Evolutionary conservation across 106 monocot genomes (phyloP).

Genomic region (Dendrobium nobile): DNA sequence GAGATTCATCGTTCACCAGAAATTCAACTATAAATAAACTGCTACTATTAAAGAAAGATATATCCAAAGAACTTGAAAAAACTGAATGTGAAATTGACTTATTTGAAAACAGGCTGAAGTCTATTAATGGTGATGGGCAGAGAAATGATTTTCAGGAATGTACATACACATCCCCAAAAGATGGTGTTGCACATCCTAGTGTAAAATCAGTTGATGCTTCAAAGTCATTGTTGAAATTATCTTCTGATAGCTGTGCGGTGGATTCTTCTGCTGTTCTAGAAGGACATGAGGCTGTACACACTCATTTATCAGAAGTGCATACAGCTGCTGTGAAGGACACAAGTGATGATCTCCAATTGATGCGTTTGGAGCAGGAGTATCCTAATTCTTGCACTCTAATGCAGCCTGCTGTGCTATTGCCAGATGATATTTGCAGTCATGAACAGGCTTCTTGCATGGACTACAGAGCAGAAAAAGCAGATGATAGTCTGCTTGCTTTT

Average conservation of each 20-base stretch:
- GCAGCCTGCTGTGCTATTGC: not conserved
- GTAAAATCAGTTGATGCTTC: constrained; percentile 6
- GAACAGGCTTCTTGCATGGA: not conserved
- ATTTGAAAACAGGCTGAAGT: constrained; percentile 66
- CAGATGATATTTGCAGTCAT: not conserved
- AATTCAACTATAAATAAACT: constrained; percentile 36
- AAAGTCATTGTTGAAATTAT: not conserved
- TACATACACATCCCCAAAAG: not conserved
- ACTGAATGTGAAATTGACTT: constrained; percentile 83
- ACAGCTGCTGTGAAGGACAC: constrained; percentile 3
- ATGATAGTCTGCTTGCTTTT: constrained; percentile 19
- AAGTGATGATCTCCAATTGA: not conserved
- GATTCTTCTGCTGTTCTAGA: not conserved
- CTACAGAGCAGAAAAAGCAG: not conserved
- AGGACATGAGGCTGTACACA: not conserved
- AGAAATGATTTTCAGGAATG: not conserved
- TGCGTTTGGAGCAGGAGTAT: not conserved
- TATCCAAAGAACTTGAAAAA: constrained; percentile 73
- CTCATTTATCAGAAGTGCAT: not conserved
- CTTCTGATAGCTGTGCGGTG: not conserved
- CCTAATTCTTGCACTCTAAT: not conserved
- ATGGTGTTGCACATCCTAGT: not conserved
- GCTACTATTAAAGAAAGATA: constrained; percentile 40
- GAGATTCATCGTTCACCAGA: constrained; percentile 40
- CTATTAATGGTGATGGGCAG: constrained; percentile 19